phyloP scores from a whole-genome alignment of 1,284 basidiomycete genomes.

The Irpex lacteus region DNA sequence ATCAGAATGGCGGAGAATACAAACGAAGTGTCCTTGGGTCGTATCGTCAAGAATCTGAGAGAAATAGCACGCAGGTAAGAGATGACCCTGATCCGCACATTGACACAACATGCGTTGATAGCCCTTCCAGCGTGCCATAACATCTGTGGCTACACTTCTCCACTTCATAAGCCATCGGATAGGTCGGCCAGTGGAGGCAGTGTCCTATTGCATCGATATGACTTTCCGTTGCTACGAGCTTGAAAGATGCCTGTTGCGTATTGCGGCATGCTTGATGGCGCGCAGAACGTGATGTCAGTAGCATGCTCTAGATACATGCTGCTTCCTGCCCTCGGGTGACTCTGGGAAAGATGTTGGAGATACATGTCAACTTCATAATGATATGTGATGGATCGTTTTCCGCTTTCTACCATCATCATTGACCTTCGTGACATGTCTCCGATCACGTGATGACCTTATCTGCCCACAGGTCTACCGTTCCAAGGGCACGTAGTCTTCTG shows the following conservation, averaged over 20 bases:
- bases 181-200: background rate
- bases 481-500: background rate
- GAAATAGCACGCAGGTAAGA: background rate
- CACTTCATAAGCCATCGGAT: background rate
- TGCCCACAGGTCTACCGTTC: background rate
- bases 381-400: background rate
- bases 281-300: background rate
- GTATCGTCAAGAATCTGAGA: conserved; percentile 16
- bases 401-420: conserved; percentile 2
- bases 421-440: background rate
- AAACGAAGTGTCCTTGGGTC: conserved; percentile 41
- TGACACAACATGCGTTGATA: background rate
- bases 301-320: background rate
- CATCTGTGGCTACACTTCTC: conserved; percentile 1
- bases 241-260: conserved; percentile 2
- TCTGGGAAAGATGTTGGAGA: background rate
- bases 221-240: background rate
- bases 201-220: conserved; percentile 1
- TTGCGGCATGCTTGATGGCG: conserved; percentile 3
- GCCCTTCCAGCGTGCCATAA: background rate
- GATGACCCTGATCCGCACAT: background rate
- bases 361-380: background rate
- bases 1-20: conserved; percentile 51
- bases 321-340: background rate
- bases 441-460: conserved; percentile 6